These are phyloP conservation scores for Pelargonium fulgidum DNA, from an alignment of 441 rosid genomes.

Conservation along the genomic window DNA sequence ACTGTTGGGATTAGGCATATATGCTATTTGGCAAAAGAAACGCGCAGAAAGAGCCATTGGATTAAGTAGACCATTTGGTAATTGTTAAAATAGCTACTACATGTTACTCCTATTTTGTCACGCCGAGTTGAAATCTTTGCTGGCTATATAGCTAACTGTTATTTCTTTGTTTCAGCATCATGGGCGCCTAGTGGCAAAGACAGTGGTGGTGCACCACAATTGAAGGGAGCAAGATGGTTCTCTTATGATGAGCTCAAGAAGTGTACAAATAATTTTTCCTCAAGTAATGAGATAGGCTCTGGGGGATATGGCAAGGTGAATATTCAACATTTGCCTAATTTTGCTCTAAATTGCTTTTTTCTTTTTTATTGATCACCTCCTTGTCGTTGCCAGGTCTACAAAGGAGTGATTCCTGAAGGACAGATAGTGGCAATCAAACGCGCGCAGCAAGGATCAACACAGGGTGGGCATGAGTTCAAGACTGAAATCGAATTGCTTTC, in stretches of 20 bases:
- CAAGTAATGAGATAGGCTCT: conserved; percentile 68
- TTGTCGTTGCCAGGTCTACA: conserved; percentile 53
- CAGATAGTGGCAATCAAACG: conserved; percentile 82
- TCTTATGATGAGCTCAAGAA: conserved; percentile 86
- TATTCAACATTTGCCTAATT: neutral
- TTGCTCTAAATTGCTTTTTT: neutral
- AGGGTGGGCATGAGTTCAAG: conserved; percentile 92
- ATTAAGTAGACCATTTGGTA: conserved; percentile 77
- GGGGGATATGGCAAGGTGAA: conserved; percentile 94
- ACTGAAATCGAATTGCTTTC: conserved; percentile 96
- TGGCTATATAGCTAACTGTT: neutral
- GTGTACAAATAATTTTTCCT: conserved; percentile 64
- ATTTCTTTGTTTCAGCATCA: conserved; percentile 44
- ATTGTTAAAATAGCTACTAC: conserved; percentile 15
- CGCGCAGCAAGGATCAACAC: conserved; percentile 90
- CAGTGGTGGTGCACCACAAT: conserved; percentile 81
- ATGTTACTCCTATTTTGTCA: neutral
- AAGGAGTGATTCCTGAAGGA: conserved; percentile 72
- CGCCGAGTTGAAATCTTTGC: neutral
- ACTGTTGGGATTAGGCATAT: conserved; percentile 60
- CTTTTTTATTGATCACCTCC: conserved; percentile 4
- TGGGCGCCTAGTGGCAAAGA: conserved; percentile 88
- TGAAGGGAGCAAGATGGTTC: conserved; percentile 96
- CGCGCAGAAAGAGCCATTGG: conserved; percentile 88
- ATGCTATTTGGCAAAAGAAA: conserved; percentile 83